Conservation (phyloP, 2,329 filamentous ascomycete genomes). For the Nemania abortiva region DNA sequence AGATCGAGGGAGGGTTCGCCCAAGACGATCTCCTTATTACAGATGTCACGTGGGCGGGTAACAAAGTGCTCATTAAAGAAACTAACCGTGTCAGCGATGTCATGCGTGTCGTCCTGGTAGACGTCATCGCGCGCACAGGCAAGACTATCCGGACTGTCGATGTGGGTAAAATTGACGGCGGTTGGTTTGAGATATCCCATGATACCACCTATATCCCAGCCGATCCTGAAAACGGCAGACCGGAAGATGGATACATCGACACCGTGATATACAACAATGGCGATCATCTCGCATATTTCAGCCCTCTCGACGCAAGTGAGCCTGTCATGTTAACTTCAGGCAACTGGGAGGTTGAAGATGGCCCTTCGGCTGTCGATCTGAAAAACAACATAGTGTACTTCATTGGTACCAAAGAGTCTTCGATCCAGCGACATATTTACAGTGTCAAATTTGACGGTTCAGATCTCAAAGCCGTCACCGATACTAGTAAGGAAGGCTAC, state of each 20-base stretch:
- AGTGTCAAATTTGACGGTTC: slow-evolving; percentile 86
- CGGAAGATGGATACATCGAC: slow-evolving; percentile 92
- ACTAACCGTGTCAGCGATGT: slow-evolving; percentile 95
- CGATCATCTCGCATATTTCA: slow-evolving; percentile 94
- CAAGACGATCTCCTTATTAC: slow-evolving; percentile 91
- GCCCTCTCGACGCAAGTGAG: slow-evolving; percentile 83
- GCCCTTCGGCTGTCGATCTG: slow-evolving; percentile 86
- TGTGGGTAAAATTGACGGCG: slow-evolving; percentile 87
- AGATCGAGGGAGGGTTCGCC: slow-evolving; percentile 80
- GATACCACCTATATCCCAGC: slow-evolving; percentile 88
- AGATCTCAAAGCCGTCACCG: slow-evolving; percentile 77
- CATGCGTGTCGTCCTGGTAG: slow-evolving; percentile 88
- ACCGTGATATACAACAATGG: slow-evolving; percentile 87
- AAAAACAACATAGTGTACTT: slow-evolving; percentile 92
- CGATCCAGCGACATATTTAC: slow-evolving; percentile 92
- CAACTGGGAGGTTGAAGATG: slow-evolving; percentile 90
- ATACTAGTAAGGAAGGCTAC: slow-evolving; percentile 79
- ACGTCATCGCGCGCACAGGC: slow-evolving; percentile 78
- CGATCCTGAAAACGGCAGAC: slow-evolving; percentile 79
- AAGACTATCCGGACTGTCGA: slow-evolving; percentile 84
- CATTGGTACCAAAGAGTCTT: slow-evolving; percentile 84
- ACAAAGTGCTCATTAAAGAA: slow-evolving; percentile 86
- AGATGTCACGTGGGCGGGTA: slow-evolving; percentile 90
- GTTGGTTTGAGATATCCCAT: slow-evolving; percentile 96
- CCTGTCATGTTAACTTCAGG: slow-evolving; percentile 89